A percentile compares a stretch with the other conserved stretches of the same genome.
phyloP scores from a whole-genome alignment of 139 green algal genomes.

The Edaphochlamys debaryana region DNA sequence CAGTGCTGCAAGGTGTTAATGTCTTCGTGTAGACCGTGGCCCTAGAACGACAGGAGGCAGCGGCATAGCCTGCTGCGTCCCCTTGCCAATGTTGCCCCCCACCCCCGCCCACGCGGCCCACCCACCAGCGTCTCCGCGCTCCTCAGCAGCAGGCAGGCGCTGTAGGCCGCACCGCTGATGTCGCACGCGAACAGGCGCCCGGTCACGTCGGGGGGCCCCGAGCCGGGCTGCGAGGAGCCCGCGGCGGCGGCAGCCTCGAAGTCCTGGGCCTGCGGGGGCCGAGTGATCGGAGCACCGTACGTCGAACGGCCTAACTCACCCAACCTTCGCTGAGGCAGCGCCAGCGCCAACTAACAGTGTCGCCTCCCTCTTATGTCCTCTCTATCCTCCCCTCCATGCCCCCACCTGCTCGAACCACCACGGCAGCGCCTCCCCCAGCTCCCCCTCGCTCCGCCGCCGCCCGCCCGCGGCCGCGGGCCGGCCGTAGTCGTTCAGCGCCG shows the following conservation, averaged over 20 bases:
- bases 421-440: slow-evolving; percentile 72
- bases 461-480: neutral
- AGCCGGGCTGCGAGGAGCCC: slow-evolving; percentile 34
- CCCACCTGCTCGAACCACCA: slow-evolving; percentile 68
- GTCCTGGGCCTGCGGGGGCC: slow-evolving; percentile 60
- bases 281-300: no score
- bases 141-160: slow-evolving; percentile 55
- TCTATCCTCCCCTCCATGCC: no score
- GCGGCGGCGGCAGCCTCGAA: slow-evolving; percentile 72
- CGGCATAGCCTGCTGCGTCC: no score
- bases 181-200: slow-evolving; percentile 11
- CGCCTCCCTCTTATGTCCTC: no score
- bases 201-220: slow-evolving; percentile 28
- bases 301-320: no score
- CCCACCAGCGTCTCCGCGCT: slow-evolving; percentile 50
- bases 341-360: no score
- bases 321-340: no score
- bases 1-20: no score
- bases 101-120: neutral
- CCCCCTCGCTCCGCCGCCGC: slow-evolving; percentile 55
- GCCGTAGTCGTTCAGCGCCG: slow-evolving; percentile 57
- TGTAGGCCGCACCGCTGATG: slow-evolving; percentile 42
- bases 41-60: no score
- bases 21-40: no score
- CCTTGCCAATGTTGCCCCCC: no score